These are phyloP conservation scores for Miscanthus sacchariflorus DNA, from an alignment of 202 grass and related monocot genomes.

Conservation along the genomic window DNA sequence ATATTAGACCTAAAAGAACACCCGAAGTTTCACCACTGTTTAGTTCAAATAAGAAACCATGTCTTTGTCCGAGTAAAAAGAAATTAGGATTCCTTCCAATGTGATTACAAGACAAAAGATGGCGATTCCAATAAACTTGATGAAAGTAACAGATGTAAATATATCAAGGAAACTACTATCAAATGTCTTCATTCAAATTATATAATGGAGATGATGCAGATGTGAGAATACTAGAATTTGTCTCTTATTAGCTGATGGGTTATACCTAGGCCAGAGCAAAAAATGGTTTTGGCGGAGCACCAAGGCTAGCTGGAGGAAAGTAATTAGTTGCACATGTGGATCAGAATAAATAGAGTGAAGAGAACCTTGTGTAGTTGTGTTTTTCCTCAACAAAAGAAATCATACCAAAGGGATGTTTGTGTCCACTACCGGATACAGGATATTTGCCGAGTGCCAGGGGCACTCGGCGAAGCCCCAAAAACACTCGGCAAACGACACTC, in stretches of 20 bases:
- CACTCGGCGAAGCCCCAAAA: too few relatives aligned
- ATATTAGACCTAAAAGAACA: too few relatives aligned
- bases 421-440: too few relatives aligned
- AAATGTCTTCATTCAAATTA: background rate
- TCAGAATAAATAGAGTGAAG: background rate
- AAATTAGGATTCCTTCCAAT: too few relatives aligned
- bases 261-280: background rate
- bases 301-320: background rate
- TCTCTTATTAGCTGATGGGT: background rate
- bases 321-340: background rate
- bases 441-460: too few relatives aligned
- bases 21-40: too few relatives aligned
- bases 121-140: background rate
- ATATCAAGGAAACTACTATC: background rate
- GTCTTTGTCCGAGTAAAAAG: too few relatives aligned
- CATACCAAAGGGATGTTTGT: background rate
- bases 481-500: too few relatives aligned
- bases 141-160: conserved; percentile 1
- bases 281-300: background rate
- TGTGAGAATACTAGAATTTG: background rate
- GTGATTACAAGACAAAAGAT: background rate
- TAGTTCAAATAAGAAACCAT: too few relatives aligned
- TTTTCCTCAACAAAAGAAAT: background rate
- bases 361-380: background rate
- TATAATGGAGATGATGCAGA: background rate